These are phyloP conservation scores for Ploettnerulaceae sp. DNA, from an alignment of 2,329 filamentous ascomycete species.

Conservation along the genomic window DNA sequence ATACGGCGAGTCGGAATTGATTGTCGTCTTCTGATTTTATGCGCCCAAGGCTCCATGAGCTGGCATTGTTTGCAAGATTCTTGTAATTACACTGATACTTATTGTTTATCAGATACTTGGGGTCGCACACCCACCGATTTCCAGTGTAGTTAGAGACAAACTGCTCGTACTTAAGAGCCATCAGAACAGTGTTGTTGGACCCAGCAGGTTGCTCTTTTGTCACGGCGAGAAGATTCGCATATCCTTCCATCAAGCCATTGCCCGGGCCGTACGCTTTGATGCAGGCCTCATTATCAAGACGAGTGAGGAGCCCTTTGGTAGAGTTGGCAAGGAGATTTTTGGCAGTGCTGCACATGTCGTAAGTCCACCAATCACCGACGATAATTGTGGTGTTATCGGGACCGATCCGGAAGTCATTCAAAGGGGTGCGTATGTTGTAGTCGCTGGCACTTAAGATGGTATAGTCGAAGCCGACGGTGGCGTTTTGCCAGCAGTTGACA, in stretches of 20 bases:
- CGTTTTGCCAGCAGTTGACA: constrained; percentile 15
- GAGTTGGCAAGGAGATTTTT: constrained; percentile 8
- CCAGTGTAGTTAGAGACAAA: constrained; percentile 23
- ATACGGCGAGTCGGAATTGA: constrained; percentile 1
- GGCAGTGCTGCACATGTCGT: constrained; percentile 9
- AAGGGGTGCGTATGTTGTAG: background rate
- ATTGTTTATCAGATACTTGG: constrained; percentile 16
- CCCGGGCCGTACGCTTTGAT: constrained; percentile 20
- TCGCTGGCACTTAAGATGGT: background rate
- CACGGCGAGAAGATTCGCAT: constrained; percentile 21
- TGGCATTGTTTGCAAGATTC: constrained; percentile 16
- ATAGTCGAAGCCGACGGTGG: background rate
- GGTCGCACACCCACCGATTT: constrained; percentile 24
- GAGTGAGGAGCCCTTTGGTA: constrained; percentile 9
- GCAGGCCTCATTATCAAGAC: constrained; percentile 20
- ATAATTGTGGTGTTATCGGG: background rate
- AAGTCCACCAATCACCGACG: constrained; percentile 5
- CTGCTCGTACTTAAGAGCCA: constrained; percentile 19
- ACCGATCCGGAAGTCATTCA: background rate
- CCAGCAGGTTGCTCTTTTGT: constrained; percentile 17
- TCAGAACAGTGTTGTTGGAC: constrained; percentile 15
- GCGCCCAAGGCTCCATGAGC: constrained; percentile 18
- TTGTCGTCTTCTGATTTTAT: background rate
- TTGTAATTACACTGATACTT: constrained; percentile 20
- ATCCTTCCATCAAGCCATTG: constrained; percentile 12